Evolutionary conservation across 208 protist species (phyloP), one percentile per base, ranked within the genome.

Genomic region (Wallacemonas sp.): DNA sequence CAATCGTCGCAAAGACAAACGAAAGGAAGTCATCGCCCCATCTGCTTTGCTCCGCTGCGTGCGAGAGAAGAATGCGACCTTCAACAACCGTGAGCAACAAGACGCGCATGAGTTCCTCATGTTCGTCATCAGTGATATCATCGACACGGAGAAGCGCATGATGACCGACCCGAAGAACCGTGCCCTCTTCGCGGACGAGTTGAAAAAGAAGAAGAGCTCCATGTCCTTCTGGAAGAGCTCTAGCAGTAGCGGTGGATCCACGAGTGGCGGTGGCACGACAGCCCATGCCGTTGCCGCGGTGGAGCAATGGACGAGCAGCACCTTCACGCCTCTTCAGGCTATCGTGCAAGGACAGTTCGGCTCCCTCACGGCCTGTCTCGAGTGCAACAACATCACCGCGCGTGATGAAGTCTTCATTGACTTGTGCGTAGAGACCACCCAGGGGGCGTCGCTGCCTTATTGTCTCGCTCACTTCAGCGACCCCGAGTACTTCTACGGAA

Each of bases 41-140:
- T 62, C 54, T 21, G 51, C 56, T 6, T 59, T 97, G 12, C 65
- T 97, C 38, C 41, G 66, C 27, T 68, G 70, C 24, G 80, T 94
- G 42, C 54, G 70, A 30, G 54, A 71, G 17, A 71, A 77, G 42
- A 93, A 92, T 65, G 36, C 78, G 4, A 63, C 68, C 26, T 97
- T 97, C 72, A 73, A 84, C 61, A 91, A 86, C 67, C 69, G 72
- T 56, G 72, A 80, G 72, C 91, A 97, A 75, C 90, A 95, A n/a
- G 91, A 97, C 70, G 89, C 91, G 4, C 91, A 97, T 68, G 91
- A 97, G 75, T 95, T 95, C 73, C 68, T 82, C 11, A 84, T 94
- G 75, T 97, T 93, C 59, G 19, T 97, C n/a, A 55, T 97, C 17
- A 94, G 86, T 56, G 83, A 85, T 49, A 92, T 97, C 36, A 81